phyloP scores from a whole-genome alignment of 2,329 filamentous ascomycete species.

The Ceratocystis harringtonii region DNA sequence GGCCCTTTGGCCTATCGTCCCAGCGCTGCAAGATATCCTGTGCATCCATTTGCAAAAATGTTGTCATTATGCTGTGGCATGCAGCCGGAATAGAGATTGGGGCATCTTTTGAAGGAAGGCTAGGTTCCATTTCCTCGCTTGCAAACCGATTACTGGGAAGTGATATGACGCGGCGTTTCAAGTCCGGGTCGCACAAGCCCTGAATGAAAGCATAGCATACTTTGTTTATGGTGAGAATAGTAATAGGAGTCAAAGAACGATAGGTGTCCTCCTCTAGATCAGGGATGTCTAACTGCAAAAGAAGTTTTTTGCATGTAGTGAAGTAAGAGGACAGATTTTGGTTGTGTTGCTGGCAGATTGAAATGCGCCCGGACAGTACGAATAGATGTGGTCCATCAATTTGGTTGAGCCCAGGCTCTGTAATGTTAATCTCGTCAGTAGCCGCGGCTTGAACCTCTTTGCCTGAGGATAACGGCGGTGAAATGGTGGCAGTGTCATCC shows the following conservation, averaged over 20 bases:
- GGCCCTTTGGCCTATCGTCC: constrained; percentile 9
- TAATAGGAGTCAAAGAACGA: background rate
- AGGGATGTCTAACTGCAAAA: constrained; percentile 11
- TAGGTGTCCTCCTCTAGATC: constrained; percentile 10
- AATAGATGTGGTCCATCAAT: background rate
- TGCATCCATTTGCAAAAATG: constrained; percentile 7
- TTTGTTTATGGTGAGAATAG: constrained; percentile 9
- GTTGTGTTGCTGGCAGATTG: constrained; percentile 9
- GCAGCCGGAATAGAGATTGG: background rate
- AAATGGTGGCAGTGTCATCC: background rate
- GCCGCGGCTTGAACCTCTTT: background rate
- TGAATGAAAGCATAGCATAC: constrained; percentile 16
- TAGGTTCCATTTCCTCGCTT: background rate
- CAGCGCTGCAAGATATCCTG: constrained; percentile 13
- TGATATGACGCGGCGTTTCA: constrained; percentile 1
- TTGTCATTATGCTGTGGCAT: constrained; percentile 9
- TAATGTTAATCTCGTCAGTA: background rate
- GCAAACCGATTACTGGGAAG: constrained; percentile 12
- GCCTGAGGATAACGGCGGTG: background rate
- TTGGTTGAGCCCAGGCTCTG: background rate
- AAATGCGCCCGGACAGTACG: constrained; percentile 9
- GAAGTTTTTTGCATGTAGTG: constrained; percentile 13
- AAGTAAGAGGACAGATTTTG: constrained; percentile 15
- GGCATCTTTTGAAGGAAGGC: background rate
- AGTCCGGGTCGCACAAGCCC: constrained; percentile 5